These are phyloP conservation scores for Stagonosporopsis rhizophila DNA, from an alignment of 2,329 filamentous ascomycete species.

Conservation along the genomic window DNA sequence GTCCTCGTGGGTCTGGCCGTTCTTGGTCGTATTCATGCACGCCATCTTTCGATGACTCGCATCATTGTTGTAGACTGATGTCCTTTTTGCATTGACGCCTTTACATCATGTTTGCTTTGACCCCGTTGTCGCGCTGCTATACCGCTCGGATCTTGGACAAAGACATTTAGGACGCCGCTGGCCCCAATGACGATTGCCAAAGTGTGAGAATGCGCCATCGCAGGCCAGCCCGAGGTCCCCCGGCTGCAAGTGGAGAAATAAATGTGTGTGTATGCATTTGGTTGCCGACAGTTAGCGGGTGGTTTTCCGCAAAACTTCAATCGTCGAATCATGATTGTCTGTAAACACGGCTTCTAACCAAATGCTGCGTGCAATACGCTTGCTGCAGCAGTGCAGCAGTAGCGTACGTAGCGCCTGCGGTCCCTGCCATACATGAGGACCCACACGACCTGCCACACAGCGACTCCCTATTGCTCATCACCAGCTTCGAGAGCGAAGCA, in stretches of 20 bases:
- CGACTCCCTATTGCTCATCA: conserved; percentile 3
- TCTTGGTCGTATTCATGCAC: not conserved
- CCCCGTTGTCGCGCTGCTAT: conserved; percentile 1
- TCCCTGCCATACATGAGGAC: not conserved
- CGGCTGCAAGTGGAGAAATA: not conserved
- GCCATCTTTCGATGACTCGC: not conserved
- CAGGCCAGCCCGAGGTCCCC: not conserved
- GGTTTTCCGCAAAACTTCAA: conserved; percentile 1
- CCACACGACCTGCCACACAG: conserved; percentile 1
- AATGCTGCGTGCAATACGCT: conserved; percentile 4
- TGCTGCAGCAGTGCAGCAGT: not conserved
- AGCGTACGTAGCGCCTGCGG: conserved; percentile 2
- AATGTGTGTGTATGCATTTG: not conserved
- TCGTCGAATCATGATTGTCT: not conserved
- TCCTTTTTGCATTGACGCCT: not conserved
- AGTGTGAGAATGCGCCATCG: not conserved
- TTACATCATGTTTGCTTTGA: not conserved
- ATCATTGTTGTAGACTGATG: not conserved
- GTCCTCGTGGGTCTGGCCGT: conserved; percentile 9
- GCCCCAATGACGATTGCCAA: not conserved
- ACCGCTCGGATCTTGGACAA: not conserved
- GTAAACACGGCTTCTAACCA: conserved; percentile 3
- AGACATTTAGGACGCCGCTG: not conserved
- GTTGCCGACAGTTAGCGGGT: conserved; percentile 2
- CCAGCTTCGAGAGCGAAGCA: not conserved